phyloP scores from a whole-genome alignment of 2,329 filamentous ascomycete genomes.

The Pyricularia pennisetigena region DNA sequence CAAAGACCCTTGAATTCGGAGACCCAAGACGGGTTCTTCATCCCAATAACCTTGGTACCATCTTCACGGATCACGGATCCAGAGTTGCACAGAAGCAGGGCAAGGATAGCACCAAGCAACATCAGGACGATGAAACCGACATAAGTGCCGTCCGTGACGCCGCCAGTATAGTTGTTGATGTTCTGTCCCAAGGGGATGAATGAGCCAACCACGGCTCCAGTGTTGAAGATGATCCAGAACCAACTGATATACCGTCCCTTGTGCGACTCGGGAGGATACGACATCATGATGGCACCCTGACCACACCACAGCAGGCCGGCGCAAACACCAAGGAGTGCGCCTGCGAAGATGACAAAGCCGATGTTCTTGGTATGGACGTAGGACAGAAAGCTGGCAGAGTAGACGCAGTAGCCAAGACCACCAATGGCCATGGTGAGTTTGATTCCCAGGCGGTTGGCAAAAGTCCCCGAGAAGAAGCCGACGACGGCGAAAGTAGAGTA shows the following conservation, averaged over 20 bases:
- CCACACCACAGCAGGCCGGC: conserved; percentile 75
- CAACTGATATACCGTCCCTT: conserved; percentile 85
- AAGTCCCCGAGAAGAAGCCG: conserved; percentile 64
- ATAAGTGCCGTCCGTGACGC: conserved; percentile 15
- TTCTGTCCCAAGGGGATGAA: conserved; percentile 67
- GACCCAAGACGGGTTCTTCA: conserved; percentile 84
- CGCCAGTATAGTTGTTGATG: conserved; percentile 13
- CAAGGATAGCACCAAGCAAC: conserved; percentile 33
- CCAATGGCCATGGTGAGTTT: conserved; percentile 59
- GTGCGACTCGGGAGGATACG: conserved; percentile 68
- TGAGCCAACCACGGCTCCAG: conserved; percentile 80
- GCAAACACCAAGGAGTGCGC: conserved; percentile 66
- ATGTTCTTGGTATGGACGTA: conserved; percentile 59
- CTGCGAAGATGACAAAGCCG: conserved; percentile 68
- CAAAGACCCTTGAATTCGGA: conserved; percentile 69
- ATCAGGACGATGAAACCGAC: conserved; percentile 16
- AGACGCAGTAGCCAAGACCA: conserved; percentile 68
- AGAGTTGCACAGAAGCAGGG: conserved; percentile 59
- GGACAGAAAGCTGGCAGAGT: conserved; percentile 59
- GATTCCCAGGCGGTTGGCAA: conserved; percentile 69
- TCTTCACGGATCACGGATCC: conserved; percentile 65
- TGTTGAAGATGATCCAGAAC: conserved; percentile 95
- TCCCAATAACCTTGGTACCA: conserved; percentile 70
- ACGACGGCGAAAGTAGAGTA: conserved; percentile 45
- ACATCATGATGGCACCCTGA: conserved; percentile 82